Percentiles rank a stretch among this genome's conserved stretches.
Evolutionary conservation across 2,329 filamentous ascomycete species (phyloP).

Genomic region (Epichloe sylvatica): DNA sequence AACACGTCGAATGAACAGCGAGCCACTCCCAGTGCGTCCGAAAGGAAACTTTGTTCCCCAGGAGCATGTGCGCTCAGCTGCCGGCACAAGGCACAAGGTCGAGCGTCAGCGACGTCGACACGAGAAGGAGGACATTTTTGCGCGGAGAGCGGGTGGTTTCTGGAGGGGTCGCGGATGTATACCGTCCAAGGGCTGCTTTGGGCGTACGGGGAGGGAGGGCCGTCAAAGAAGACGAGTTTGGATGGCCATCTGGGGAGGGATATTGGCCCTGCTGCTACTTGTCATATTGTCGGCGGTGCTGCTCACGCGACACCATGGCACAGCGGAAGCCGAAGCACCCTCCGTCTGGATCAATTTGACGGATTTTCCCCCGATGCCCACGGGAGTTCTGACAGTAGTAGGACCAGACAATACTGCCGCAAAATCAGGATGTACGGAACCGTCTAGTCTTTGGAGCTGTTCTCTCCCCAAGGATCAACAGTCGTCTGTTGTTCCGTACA

Average conservation of each 20-base stretch:
- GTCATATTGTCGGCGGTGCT: constrained; percentile 44
- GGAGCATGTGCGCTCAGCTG: constrained; percentile 28
- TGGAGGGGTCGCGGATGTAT: constrained; percentile 55
- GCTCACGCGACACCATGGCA: constrained; percentile 24
- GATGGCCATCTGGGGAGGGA: constrained; percentile 32
- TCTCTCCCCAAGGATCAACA: constrained; percentile 68
- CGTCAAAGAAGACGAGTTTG: constrained; percentile 49
- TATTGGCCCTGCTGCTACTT: constrained; percentile 43
- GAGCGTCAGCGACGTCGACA: constrained; percentile 41
- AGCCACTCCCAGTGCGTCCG: constrained; percentile 28
- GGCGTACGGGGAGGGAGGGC: constrained; percentile 47
- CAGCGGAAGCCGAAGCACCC: constrained; percentile 14
- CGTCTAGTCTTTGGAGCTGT: constrained; percentile 74
- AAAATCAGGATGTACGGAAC: constrained; percentile 56
- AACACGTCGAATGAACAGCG: constrained; percentile 9
- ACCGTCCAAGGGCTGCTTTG: constrained; percentile 49
- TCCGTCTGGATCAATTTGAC: constrained; percentile 71
- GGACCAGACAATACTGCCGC: constrained; percentile 52
- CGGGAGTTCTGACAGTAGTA: constrained; percentile 65
- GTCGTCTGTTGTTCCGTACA: constrained; percentile 45
- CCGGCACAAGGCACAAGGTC: constrained; percentile 27
- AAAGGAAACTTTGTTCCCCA: constrained; percentile 32
- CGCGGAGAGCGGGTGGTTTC: constrained; percentile 41
- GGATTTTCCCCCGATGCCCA: constrained; percentile 73
- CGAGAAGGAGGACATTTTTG: constrained; percentile 52